A percentile compares a stretch with the other conserved stretches of the same genome.
These are phyloP conservation scores for Boletus sp. DNA, from an alignment of 768 basidiomycete species.

Conservation along the genomic window DNA sequence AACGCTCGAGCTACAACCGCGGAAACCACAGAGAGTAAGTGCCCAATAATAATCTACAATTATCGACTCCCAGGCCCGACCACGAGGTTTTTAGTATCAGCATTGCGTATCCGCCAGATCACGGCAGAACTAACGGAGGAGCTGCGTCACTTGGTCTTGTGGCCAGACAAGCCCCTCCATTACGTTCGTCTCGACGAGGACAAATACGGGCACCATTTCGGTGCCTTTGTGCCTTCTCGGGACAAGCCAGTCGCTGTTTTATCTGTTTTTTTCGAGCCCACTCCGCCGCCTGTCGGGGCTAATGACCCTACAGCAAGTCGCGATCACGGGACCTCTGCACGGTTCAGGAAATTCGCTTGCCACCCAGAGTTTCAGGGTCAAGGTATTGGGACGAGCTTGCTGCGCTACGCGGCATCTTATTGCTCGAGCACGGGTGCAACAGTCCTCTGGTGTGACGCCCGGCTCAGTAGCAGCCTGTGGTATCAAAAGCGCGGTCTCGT, in stretches of 20 bases:
- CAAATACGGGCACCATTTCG: constrained; percentile 47
- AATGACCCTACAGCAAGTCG: constrained; percentile 3
- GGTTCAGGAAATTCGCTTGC: constrained; percentile 64
- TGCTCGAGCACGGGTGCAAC: constrained; percentile 39
- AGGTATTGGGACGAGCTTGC: constrained; percentile 50
- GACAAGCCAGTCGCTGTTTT: constrained; percentile 48
- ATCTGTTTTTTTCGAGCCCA: constrained; percentile 49
- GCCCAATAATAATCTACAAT: not conserved
- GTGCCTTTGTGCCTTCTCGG: constrained; percentile 44
- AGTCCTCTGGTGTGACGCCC: constrained; percentile 58
- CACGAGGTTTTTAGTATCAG: constrained; percentile 5
- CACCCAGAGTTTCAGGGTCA: constrained; percentile 46
- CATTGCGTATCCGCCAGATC: constrained; percentile 32
- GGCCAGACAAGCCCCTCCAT: constrained; percentile 49
- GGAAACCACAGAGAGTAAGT: constrained; percentile 13
- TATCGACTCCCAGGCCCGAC: not conserved
- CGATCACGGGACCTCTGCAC: constrained; percentile 25
- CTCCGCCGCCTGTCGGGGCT: constrained; percentile 24
- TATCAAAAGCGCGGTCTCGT: constrained; percentile 51
- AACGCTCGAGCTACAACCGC: not conserved
- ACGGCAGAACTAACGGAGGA: constrained; percentile 41
- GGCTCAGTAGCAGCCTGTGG: constrained; percentile 43
- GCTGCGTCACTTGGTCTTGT: constrained; percentile 56
- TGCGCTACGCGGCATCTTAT: constrained; percentile 39
- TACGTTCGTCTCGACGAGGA: constrained; percentile 54